These are phyloP conservation scores for Cantharellus anzutake DNA, from an alignment of 768 basidiomycete species.

Conservation along the genomic window DNA sequence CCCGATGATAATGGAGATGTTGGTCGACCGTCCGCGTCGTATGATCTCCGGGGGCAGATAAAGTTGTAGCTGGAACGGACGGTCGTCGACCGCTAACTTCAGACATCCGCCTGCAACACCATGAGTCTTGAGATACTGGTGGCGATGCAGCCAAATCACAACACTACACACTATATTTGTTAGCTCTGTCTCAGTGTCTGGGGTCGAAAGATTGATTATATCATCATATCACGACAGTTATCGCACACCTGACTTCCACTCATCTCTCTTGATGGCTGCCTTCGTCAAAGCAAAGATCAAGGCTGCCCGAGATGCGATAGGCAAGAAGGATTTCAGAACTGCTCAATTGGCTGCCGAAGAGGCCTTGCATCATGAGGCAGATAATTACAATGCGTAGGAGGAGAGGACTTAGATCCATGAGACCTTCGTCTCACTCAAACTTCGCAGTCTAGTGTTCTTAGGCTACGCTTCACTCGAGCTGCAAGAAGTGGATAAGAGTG, in stretches of 20 bases:
- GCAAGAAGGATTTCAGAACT: constrained; percentile 49
- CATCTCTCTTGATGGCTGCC: constrained; percentile 7
- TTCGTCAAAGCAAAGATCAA: constrained; percentile 62
- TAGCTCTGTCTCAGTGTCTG: too few relatives aligned
- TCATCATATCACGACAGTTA: too few relatives aligned
- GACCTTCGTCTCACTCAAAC: not conserved
- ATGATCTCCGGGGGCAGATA: not conserved
- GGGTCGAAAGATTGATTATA: too few relatives aligned
- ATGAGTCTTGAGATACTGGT: too few relatives aligned
- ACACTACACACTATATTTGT: too few relatives aligned
- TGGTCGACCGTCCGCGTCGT: not conserved
- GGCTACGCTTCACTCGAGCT: constrained; percentile 66
- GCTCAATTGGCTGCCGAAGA: constrained; percentile 50
- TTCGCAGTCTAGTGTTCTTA: constrained; percentile 60
- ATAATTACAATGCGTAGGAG: constrained; percentile 76
- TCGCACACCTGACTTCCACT: not conserved
- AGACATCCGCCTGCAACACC: too few relatives aligned
- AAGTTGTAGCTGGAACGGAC: too few relatives aligned
- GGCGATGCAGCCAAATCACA: not conserved
- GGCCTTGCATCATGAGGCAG: constrained; percentile 54
- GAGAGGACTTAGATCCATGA: not conserved
- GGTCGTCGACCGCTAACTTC: too few relatives aligned
- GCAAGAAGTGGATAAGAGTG: constrained; percentile 49
- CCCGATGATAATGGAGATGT: not conserved
- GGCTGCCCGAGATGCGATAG: constrained; percentile 51